Evolutionary conservation across 2,329 filamentous ascomycete genomes (phyloP).

Genomic region (Talaromyces atroroseus): DNA sequence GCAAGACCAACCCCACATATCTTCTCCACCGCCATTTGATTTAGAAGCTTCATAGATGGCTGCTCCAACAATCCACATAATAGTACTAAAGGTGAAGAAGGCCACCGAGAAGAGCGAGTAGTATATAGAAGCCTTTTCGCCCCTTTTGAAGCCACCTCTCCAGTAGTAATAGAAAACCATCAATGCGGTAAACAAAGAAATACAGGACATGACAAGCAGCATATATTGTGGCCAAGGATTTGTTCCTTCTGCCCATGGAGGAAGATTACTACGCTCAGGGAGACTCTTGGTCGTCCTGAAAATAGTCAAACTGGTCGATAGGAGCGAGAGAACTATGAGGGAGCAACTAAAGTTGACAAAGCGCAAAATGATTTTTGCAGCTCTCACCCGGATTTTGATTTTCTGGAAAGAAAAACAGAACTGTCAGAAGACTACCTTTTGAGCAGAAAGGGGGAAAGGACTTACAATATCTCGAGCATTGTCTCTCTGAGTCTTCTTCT

Average conservation of each 20-base stretch:
- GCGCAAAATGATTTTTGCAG: conserved; percentile 93
- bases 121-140: conserved; percentile 90
- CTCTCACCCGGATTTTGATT: conserved; percentile 82
- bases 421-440: not conserved
- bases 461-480: conserved; percentile 84
- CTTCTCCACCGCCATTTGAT: conserved; percentile 68
- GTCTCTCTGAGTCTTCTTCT: conserved; percentile 74
- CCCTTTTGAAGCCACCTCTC: conserved; percentile 77
- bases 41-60: conserved; percentile 75
- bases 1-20: conserved; percentile 99
- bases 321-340: conserved; percentile 86
- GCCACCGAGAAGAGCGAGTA: conserved; percentile 90
- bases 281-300: conserved; percentile 82
- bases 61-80: conserved; percentile 87
- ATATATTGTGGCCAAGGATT: conserved; percentile 85
- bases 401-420: conserved; percentile 51
- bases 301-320: conserved; percentile 81
- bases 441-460: conserved; percentile 17
- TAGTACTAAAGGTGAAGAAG: conserved; percentile 87
- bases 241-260: conserved; percentile 75
- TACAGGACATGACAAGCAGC: conserved; percentile 68
- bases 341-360: conserved; percentile 96
- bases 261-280: conserved; percentile 70
- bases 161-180: conserved; percentile 80
- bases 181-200: conserved; percentile 76